Percentiles rank a stretch among this genome's conserved stretches.
Evolutionary conservation across 1,284 basidiomycete genomes (phyloP).

Genomic region (Ceraceosorus bombacis): DNA sequence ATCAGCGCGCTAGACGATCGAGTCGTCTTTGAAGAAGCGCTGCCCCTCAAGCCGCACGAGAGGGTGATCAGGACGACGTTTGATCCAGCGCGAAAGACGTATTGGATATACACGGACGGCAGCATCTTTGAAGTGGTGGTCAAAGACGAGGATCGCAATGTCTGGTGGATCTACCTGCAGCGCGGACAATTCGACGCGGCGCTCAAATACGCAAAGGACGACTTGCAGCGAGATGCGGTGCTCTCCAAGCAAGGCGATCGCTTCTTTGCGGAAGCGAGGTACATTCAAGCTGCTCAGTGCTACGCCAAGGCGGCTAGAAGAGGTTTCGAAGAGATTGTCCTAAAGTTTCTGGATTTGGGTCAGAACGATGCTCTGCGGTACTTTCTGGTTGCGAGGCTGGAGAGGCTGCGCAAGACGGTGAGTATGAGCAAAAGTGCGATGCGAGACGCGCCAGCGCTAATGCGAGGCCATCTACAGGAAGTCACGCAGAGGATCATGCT

Average conservation of each 20-base stretch:
- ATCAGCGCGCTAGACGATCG: slow-evolving; percentile 74
- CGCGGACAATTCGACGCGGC: slow-evolving; percentile 71
- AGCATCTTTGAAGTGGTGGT: slow-evolving; percentile 83
- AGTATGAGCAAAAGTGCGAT: too few species aligned
- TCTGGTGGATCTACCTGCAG: slow-evolving; percentile 85
- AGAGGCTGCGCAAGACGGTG: slow-evolving; percentile 64
- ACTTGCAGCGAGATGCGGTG: slow-evolving; percentile 74
- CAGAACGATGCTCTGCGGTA: slow-evolving; percentile 88
- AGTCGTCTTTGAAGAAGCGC: slow-evolving; percentile 69
- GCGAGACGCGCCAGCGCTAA: too few species aligned
- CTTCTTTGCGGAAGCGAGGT: slow-evolving; percentile 73
- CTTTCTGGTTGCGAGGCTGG: slow-evolving; percentile 79
- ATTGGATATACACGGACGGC: slow-evolving; percentile 86
- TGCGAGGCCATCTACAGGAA: slow-evolving; percentile 50
- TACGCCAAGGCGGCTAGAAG: slow-evolving; percentile 66
- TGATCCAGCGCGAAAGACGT: slow-evolving; percentile 79
- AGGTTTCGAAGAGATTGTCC: slow-evolving; percentile 78
- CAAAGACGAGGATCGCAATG: slow-evolving; percentile 80
- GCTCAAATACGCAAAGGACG: slow-evolving; percentile 71
- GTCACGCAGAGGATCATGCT: slow-evolving; percentile 92
- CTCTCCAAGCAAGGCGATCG: slow-evolving; percentile 75
- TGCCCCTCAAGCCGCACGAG: slow-evolving; percentile 35
- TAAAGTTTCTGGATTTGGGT: slow-evolving; percentile 79
- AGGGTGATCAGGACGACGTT: slow-evolving; percentile 36
- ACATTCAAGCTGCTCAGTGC: slow-evolving; percentile 81